Evolutionary conservation across 352 stramenopile genomes (phyloP), one percentile per base, ranked within the genome.

Genomic region (Phytophthora sp.): DNA sequence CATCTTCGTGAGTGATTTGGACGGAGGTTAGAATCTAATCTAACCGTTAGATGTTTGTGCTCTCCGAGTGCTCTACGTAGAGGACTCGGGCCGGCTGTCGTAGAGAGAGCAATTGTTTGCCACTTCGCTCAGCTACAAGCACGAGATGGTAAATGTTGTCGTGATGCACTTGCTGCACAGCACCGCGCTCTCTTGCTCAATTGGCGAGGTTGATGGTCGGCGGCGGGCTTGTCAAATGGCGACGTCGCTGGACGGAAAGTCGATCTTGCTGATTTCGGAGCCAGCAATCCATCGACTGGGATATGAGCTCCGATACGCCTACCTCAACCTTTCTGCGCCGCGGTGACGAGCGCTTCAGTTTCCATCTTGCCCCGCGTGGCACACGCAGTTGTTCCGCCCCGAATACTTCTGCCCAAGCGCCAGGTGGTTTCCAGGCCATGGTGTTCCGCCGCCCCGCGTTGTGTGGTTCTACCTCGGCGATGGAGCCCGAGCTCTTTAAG

Each of bases 401-500:
- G 17, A 18, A 21, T 24, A 43, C n/a, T 24, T 43, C 35, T 11
- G 15, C n/a, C n/a, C 35, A 42, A n/a, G n/a, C n/a, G n/a, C n/a
- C n/a, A n/a, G n/a, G n/a, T n/a, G n/a, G 21, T 35, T 20, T 35
- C n/a, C n/a, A n/a, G 18, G 13, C 38, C n/a, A 70, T 66, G 54
- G 39, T 42, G 12, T 60, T 66, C 31, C 8, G 48, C 3, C 30
- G 35, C 28, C 49, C 48, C 42, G 27, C 21, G 18, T 15, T 62
- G 23, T 48, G 42, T 24, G 5, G 21, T 7, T 51, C 43, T 23
- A 38, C 1, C 27, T 50, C 50, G 12, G 10, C 28, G n/a, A 52
- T 37, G 27, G 55, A 71, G 5, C 49, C 55, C 13, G 20, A 64
- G 26, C 55, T 72, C 9, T 76, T 76, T 53, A 64, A 56, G 51